phyloP scores from a whole-genome alignment of 2,329 filamentous ascomycete species.

The Cladosporium sp. region DNA sequence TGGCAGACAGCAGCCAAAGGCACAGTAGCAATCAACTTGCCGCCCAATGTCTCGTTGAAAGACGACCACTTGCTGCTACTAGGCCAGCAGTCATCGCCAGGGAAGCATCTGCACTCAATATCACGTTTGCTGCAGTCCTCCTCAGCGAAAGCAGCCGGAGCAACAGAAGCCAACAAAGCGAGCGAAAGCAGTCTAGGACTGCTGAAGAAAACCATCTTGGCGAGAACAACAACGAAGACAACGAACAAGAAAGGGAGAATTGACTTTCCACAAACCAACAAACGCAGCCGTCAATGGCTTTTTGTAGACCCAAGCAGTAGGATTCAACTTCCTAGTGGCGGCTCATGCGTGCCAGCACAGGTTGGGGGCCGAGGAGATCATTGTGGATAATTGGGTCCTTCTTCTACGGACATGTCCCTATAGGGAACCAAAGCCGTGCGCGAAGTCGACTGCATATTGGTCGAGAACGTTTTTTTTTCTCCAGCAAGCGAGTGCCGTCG shows the following conservation, averaged over 20 bases:
- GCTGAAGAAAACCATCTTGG: background rate
- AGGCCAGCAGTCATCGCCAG: conserved; percentile 53
- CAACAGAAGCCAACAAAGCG: conserved; percentile 2
- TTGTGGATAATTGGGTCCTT: background rate
- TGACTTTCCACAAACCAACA: background rate
- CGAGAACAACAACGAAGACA: no score
- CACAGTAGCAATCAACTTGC: conserved; percentile 48
- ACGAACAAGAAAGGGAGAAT: no score
- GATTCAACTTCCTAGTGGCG: background rate
- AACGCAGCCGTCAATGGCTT: background rate
- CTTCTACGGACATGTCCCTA: conserved; percentile 1
- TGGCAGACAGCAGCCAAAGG: conserved; percentile 54
- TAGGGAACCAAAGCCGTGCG: conserved; percentile 6
- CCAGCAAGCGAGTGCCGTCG: background rate
- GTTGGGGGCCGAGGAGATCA: background rate
- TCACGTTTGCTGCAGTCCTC: background rate
- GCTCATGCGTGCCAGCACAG: background rate
- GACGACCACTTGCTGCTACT: conserved; percentile 40
- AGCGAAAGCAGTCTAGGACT: background rate
- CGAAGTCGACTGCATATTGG: background rate
- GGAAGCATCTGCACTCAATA: conserved; percentile 44
- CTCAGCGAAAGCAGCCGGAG: background rate
- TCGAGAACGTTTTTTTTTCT: background rate
- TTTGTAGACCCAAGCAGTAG: background rate
- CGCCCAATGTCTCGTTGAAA: conserved; percentile 51